These are phyloP conservation scores for Globisporangium spinosum DNA, from an alignment of 352 stramenopile species.

Conservation along the genomic window DNA sequence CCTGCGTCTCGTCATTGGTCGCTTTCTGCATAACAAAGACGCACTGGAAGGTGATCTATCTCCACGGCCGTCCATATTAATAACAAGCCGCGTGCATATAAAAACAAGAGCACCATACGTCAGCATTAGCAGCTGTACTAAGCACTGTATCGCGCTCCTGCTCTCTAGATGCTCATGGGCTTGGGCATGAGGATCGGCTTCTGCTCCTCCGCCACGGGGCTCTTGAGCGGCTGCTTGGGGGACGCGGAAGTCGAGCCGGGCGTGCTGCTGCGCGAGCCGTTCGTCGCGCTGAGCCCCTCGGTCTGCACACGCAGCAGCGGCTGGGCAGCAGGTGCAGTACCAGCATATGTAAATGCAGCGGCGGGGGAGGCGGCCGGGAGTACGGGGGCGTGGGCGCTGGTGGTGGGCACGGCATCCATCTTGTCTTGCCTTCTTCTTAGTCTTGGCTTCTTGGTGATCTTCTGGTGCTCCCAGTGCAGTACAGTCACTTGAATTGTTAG, in stretches of 20 bases:
- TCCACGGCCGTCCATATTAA: not conserved
- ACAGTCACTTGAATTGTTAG: too few relatives aligned
- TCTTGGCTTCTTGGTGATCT: not conserved
- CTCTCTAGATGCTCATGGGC: constrained; percentile 53
- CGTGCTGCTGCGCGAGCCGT: not conserved
- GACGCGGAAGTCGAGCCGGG: constrained; percentile 25
- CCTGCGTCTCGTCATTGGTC: too few relatives aligned
- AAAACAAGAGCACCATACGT: not conserved
- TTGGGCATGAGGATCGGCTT: constrained; percentile 68
- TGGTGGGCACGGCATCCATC: not conserved
- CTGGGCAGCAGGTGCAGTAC: not conserved
- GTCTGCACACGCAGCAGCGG: not conserved
- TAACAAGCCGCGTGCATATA: not conserved
- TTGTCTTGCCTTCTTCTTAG: not conserved
- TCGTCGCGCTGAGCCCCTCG: not conserved
- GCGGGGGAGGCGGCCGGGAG: not conserved
- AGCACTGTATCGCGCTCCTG: not conserved
- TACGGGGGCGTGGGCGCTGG: not conserved
- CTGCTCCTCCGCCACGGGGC: constrained; percentile 48
- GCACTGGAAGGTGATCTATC: too few relatives aligned
- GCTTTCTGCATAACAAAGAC: too few relatives aligned
- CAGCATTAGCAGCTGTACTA: too few relatives aligned
- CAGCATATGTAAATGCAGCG: not conserved
- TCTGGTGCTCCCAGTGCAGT: too few relatives aligned
- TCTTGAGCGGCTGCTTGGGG: constrained; percentile 28